A percentile compares a stretch with the other conserved stretches of the same genome.
These are phyloP conservation scores for Copromyces sp. DNA, from an alignment of 495 filamentous ascomycete species.

Conservation along the genomic window DNA sequence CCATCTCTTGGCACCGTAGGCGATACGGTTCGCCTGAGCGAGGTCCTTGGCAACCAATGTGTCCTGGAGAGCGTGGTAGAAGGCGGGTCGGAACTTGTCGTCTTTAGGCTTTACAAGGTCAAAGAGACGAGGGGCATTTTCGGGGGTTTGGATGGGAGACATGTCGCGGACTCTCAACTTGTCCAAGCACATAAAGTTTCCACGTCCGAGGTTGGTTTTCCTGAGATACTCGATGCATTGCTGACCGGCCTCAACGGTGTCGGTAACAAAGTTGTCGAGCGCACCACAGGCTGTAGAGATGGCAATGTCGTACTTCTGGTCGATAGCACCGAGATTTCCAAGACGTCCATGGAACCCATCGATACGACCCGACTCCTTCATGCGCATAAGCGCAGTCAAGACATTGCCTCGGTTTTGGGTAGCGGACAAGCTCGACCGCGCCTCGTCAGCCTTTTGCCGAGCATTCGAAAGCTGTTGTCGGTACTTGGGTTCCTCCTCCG, in stretches of 20 bases:
- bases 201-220: constrained; percentile 95
- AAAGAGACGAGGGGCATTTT: constrained; percentile 84
- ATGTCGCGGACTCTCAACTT: constrained; percentile 70
- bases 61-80: constrained; percentile 87
- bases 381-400: constrained; percentile 78
- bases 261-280: constrained; percentile 91
- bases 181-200: constrained; percentile 92
- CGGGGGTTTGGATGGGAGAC: constrained; percentile 71
- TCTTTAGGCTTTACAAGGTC: constrained; percentile 87
- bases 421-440: constrained; percentile 74
- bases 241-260: constrained; percentile 87
- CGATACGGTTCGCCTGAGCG: constrained; percentile 89
- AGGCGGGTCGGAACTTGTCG: constrained; percentile 77
- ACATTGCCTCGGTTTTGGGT: constrained; percentile 91
- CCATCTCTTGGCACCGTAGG: constrained; percentile 87
- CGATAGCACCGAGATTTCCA: constrained; percentile 91
- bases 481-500: constrained; percentile 66
- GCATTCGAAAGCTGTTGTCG: constrained; percentile 74
- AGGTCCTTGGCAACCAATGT: constrained; percentile 90
- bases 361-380: constrained; percentile 92
- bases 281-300: constrained; percentile 91
- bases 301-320: constrained; percentile 87
- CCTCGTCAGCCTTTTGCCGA: constrained; percentile 91
- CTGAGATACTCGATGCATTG: constrained; percentile 96
- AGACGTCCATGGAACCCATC: constrained; percentile 94